phyloP scores from a whole-genome alignment of 208 protist genomes.

The Phytomonas sp. region DNA sequence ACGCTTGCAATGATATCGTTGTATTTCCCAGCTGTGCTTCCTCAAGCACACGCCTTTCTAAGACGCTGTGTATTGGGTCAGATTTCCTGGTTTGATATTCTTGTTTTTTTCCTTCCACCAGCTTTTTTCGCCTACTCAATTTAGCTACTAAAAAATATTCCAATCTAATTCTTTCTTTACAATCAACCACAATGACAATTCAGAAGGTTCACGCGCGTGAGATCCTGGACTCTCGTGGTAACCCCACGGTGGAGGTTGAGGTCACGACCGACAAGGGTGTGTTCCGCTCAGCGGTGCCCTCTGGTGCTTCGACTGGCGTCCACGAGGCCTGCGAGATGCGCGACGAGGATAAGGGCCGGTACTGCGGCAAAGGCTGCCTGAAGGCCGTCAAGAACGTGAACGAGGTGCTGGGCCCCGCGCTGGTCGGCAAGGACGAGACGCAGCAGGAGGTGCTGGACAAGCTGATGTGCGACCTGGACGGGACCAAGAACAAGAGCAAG shows the following conservation, averaged over 20 bases:
- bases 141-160: neutral
- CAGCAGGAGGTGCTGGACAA: slow-evolving; percentile 92
- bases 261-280: slow-evolving; percentile 91
- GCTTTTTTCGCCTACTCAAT: slow-evolving; percentile 9
- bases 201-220: slow-evolving; percentile 82
- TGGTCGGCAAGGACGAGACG: slow-evolving; percentile 91
- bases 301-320: slow-evolving; percentile 98
- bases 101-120: slow-evolving; percentile 1
- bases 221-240: slow-evolving; percentile 86
- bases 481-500: slow-evolving; percentile 95
- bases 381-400: slow-evolving; percentile 98
- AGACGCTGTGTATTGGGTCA: neutral
- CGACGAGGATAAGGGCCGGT: slow-evolving; percentile 92
- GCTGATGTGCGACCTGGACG: slow-evolving; percentile 94
- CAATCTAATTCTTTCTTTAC: neutral
- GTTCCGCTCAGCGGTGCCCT: slow-evolving; percentile 96
- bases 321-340: slow-evolving; percentile 97
- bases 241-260: slow-evolving; percentile 94
- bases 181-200: slow-evolving; percentile 57
- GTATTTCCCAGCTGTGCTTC: neutral
- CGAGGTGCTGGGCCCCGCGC: slow-evolving; percentile 82
- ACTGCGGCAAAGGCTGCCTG: slow-evolving; percentile 95
- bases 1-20: neutral
- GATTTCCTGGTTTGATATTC: neutral
- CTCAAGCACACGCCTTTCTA: neutral